phyloP scores from a whole-genome alignment of 2,329 filamentous ascomycete species.

The Rutstroemia sp. region DNA sequence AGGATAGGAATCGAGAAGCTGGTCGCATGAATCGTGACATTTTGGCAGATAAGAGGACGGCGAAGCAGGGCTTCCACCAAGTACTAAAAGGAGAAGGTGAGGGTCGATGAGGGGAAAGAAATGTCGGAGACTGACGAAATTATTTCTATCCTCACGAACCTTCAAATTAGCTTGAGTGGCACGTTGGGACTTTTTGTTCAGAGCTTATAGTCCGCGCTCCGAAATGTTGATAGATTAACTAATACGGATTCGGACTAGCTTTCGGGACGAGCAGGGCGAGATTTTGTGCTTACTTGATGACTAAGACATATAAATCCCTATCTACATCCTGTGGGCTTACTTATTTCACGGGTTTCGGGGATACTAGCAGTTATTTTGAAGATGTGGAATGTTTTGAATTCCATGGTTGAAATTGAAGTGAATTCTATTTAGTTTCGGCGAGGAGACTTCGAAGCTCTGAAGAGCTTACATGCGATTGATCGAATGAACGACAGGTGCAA shows the following conservation, averaged over 20 bases:
- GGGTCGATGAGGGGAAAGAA: neutral
- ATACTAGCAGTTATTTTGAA: no score
- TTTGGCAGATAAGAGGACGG: slow-evolving; percentile 12
- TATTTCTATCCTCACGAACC: neutral
- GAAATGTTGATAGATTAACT: slow-evolving; percentile 11
- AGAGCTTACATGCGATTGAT: no score
- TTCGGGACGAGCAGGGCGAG: slow-evolving; percentile 7
- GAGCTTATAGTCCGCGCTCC: slow-evolving; percentile 6
- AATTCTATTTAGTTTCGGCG: no score
- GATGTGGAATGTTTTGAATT: no score
- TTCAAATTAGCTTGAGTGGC: slow-evolving; percentile 8
- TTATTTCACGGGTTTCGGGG: no score
- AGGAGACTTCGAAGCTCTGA: no score
- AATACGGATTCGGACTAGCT: slow-evolving; percentile 1
- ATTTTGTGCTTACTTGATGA: neutral
- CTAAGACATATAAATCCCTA: neutral
- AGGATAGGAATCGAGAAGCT: slow-evolving; percentile 53
- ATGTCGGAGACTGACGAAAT: slow-evolving; percentile 1
- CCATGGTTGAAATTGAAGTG: no score
- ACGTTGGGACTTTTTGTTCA: slow-evolving; percentile 11
- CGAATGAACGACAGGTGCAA: no score
- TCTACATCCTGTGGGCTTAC: neutral
- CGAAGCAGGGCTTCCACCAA: neutral
- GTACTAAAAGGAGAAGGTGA: slow-evolving; percentile 2
- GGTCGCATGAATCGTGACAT: slow-evolving; percentile 55